These are phyloP conservation scores for Podospora tetraspora DNA, from an alignment of 495 filamentous ascomycete species.

Conservation along the genomic window DNA sequence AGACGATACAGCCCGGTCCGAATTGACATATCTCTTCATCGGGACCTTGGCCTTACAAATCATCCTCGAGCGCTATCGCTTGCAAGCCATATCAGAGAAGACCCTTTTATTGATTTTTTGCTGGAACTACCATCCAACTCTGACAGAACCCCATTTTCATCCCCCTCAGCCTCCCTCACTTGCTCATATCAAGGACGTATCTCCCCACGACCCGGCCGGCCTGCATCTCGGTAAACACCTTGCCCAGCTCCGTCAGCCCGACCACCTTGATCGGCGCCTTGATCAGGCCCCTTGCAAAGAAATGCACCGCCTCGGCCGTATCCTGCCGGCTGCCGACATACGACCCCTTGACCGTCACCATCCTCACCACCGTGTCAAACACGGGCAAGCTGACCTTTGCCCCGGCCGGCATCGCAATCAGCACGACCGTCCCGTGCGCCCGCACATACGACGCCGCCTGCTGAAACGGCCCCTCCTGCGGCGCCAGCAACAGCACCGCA, in stretches of 20 bases:
- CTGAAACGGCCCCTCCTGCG: slow-evolving; percentile 84
- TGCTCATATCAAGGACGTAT: slow-evolving; percentile 68
- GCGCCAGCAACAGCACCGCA: slow-evolving; percentile 77
- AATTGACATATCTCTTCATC: too few relatives aligned
- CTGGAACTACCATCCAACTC: background rate
- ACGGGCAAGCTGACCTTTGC: slow-evolving; percentile 75
- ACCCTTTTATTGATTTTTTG: background rate
- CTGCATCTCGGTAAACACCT: slow-evolving; percentile 67
- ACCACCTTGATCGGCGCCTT: slow-evolving; percentile 76
- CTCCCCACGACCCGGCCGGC: slow-evolving; percentile 74
- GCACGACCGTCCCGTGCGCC: slow-evolving; percentile 69
- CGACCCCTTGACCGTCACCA: slow-evolving; percentile 84
- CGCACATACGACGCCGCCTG: slow-evolving; percentile 77
- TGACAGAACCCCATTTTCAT: background rate
- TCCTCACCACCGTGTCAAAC: slow-evolving; percentile 71
- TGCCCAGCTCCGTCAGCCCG: slow-evolving; percentile 65
- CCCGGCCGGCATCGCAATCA: slow-evolving; percentile 73
- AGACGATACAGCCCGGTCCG: too few relatives aligned
- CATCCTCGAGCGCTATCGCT: too few relatives aligned
- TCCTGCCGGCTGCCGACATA: slow-evolving; percentile 88
- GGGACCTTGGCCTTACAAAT: too few relatives aligned
- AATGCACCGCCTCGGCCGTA: slow-evolving; percentile 75
- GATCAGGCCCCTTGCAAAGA: slow-evolving; percentile 76
- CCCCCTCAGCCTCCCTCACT: slow-evolving; percentile 22
- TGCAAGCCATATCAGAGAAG: background rate